Conservation (phyloP, 345 rosid genomes). For the Populus deltoides region DNA sequence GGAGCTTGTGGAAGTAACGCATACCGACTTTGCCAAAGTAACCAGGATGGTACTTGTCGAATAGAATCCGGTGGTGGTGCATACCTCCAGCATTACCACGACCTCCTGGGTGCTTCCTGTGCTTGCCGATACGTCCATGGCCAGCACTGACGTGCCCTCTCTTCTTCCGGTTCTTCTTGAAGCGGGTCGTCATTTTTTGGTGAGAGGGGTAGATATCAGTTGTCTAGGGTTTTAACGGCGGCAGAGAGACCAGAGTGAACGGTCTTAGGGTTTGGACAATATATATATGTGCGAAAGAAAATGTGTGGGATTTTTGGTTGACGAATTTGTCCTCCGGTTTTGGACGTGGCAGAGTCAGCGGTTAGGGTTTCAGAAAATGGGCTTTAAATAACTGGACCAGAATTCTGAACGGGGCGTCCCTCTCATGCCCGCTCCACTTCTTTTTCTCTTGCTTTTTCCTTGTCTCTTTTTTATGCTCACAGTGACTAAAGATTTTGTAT, state of each 20-base stretch:
- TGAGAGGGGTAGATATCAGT: not conserved
- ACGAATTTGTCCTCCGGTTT: not conserved
- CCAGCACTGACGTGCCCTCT: slow-evolving; percentile 31
- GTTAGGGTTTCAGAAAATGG: not conserved
- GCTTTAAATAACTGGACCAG: not conserved
- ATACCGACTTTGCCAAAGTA: slow-evolving; percentile 32
- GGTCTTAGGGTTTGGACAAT: not conserved
- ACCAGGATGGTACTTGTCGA: slow-evolving; percentile 36
- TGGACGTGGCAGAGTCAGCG: not conserved
- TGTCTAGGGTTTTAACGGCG: not conserved
- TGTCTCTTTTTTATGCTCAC: no score
- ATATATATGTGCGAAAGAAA: not conserved
- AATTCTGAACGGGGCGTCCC: not conserved
- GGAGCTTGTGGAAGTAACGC: slow-evolving; percentile 31
- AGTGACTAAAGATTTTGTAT: no score
- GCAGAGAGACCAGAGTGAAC: no score
- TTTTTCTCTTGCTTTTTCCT: not conserved
- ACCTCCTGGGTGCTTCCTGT: slow-evolving; percentile 29
- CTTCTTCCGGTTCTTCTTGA: slow-evolving; percentile 33
- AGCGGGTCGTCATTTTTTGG: slow-evolving; percentile 16
- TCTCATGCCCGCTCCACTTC: not conserved
- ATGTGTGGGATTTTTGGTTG: not conserved
- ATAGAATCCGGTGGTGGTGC: slow-evolving; percentile 35
- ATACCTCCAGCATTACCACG: slow-evolving; percentile 32
- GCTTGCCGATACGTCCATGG: slow-evolving; percentile 30